Evolutionary conservation across 2,329 filamentous ascomycete genomes (phyloP).

Genomic region (Dactylonectria macrodidyma): DNA sequence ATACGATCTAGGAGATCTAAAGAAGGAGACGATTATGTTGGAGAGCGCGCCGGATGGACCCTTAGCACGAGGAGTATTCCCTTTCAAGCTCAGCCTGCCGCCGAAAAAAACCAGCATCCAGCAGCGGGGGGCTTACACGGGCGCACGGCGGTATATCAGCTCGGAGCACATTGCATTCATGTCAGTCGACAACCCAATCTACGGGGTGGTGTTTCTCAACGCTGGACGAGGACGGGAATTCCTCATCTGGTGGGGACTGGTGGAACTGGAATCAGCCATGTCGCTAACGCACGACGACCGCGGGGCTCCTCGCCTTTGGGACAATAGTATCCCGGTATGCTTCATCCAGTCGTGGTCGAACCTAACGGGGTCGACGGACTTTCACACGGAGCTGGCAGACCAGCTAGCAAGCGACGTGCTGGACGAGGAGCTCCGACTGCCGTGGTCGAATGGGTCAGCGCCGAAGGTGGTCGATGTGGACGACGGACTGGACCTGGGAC

Average conservation of each 20-base stretch:
- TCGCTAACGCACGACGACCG: constrained; percentile 42
- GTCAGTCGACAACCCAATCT: constrained; percentile 46
- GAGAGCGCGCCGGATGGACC: constrained; percentile 44
- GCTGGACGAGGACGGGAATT: constrained; percentile 44
- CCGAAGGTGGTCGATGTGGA: constrained; percentile 45
- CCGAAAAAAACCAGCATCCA: constrained; percentile 40
- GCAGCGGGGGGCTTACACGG: constrained; percentile 46
- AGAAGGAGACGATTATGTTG: constrained; percentile 45
- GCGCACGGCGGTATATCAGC: constrained; percentile 45
- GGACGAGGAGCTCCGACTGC: constrained; percentile 44
- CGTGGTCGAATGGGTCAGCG: constrained; percentile 41
- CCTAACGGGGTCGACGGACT: constrained; percentile 41
- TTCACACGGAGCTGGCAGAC: constrained; percentile 40
- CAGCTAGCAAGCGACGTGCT: constrained; percentile 46
- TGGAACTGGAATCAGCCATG: constrained; percentile 46
- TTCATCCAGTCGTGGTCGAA: constrained; percentile 46
- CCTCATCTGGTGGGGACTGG: constrained; percentile 48
- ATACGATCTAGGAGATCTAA: constrained; percentile 45
- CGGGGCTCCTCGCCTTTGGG: constrained; percentile 44
- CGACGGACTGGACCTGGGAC: constrained; percentile 41
- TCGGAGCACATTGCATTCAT: constrained; percentile 40
- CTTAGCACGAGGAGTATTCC: constrained; percentile 44
- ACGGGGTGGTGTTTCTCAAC: constrained; percentile 45
- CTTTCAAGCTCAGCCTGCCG: constrained; percentile 45
- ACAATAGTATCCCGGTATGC: constrained; percentile 47